These are phyloP conservation scores for Cryptococcus neoformans DNA, from an alignment of 1,284 basidiomycete species.

Conservation along the genomic window DNA sequence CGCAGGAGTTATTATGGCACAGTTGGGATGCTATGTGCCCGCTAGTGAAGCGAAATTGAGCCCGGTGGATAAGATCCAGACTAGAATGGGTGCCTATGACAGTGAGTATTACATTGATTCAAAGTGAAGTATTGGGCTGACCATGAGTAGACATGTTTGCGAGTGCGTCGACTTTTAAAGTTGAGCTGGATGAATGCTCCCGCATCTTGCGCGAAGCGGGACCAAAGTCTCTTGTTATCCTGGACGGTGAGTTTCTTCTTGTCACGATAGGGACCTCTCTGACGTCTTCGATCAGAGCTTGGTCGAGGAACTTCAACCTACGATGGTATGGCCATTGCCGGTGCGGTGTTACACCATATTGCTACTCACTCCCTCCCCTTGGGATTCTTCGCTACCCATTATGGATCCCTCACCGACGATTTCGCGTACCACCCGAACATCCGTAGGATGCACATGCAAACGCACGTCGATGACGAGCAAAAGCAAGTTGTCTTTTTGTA, in stretches of 20 bases:
- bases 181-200: slow-evolving; percentile 91
- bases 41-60: slow-evolving; percentile 76
- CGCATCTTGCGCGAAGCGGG: slow-evolving; percentile 89
- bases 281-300: slow-evolving; percentile 59
- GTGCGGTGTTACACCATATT: slow-evolving; percentile 88
- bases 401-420: slow-evolving; percentile 50
- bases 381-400: slow-evolving; percentile 55
- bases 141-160: slow-evolving; percentile 73
- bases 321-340: slow-evolving; percentile 95
- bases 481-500: slow-evolving; percentile 82
- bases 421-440: slow-evolving; percentile 84
- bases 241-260: slow-evolving; percentile 68
- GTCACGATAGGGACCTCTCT: neutral
- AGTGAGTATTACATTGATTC: slow-evolving; percentile 46
- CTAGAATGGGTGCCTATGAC: slow-evolving; percentile 98
- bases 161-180: slow-evolving; percentile 91
- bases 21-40: slow-evolving; percentile 96
- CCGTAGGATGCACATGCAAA: slow-evolving; percentile 90
- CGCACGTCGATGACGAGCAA: slow-evolving; percentile 83
- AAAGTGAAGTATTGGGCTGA: neutral
- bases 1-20: slow-evolving; percentile 91
- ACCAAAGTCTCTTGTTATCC: slow-evolving; percentile 83
- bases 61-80: slow-evolving; percentile 91
- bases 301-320: slow-evolving; percentile 61
- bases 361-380: slow-evolving; percentile 86